Evolutionary conservation across 2,329 filamentous ascomycete genomes (phyloP).

Genomic region (Coniochaeta sp.): DNA sequence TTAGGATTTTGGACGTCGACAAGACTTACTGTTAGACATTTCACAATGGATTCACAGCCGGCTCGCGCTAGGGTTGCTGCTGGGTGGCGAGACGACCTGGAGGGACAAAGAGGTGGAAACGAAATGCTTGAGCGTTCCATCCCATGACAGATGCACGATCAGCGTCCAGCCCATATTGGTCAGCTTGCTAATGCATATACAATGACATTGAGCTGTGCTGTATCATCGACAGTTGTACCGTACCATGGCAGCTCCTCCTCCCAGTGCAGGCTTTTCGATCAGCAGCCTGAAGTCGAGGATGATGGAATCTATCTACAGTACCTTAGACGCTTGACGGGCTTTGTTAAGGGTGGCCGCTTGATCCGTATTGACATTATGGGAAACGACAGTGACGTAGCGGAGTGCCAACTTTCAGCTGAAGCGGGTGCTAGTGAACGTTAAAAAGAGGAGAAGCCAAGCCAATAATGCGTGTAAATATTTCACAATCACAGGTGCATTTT

Average conservation of each 20-base stretch:
- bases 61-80: background rate
- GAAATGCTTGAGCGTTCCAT: background rate
- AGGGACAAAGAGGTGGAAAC: background rate
- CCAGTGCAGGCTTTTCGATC: background rate
- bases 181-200: background rate
- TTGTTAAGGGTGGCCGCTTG: background rate
- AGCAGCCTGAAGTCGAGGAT: background rate
- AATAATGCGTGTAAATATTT: background rate
- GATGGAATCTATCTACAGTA: background rate
- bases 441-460: background rate
- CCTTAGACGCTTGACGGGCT: background rate
- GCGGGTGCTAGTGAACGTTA: background rate
- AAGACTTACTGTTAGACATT: background rate
- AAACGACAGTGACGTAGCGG: background rate
- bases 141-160: background rate
- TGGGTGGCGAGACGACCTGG: background rate
- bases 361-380: background rate
- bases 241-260: background rate
- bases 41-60: background rate
- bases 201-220: background rate
- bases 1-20: background rate
- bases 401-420: background rate
- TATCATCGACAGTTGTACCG: background rate
- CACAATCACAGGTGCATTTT: background rate
- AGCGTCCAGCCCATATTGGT: background rate